These are phyloP conservation scores for Cystobasidium ongulense DNA, from an alignment of 768 basidiomycete species.

Conservation along the genomic window DNA sequence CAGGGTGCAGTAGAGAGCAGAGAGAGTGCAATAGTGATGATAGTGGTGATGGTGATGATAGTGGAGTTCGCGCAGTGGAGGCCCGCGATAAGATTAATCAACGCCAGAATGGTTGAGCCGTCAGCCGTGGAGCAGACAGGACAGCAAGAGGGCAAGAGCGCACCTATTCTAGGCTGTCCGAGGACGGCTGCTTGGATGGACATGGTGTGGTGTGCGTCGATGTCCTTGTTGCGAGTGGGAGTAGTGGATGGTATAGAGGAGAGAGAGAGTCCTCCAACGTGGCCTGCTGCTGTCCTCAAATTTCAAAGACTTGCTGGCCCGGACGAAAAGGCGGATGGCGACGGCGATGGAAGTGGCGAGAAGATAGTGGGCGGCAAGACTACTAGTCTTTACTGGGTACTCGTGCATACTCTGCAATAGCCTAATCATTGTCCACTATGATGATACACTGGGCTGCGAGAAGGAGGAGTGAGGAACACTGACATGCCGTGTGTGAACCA, in stretches of 20 bases:
- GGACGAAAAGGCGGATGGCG: too few species aligned
- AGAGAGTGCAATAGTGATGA: neutral
- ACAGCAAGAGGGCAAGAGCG: conserved; percentile 33
- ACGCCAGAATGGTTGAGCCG: conserved; percentile 21
- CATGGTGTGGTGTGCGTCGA: neutral
- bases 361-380: too few species aligned
- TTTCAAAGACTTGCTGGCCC: too few species aligned
- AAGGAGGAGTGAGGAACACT: too few species aligned
- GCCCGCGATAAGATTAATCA: neutral
- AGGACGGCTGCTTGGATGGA: conserved; percentile 60
- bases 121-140: neutral
- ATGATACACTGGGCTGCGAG: too few species aligned
- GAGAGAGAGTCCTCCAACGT: neutral
- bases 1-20: neutral
- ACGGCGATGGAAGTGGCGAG: too few species aligned
- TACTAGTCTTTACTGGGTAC: too few species aligned
- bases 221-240: neutral
- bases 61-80: neutral
- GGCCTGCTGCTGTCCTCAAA: neutral
- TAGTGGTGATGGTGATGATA: neutral
- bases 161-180: conserved; percentile 82
- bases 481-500: too few species aligned
- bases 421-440: too few species aligned
- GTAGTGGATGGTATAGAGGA: neutral
- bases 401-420: too few species aligned